Percentiles rank a stretch among this genome's conserved stretches.
Conservation (phyloP, 352 stramenopile species). For the Globisporangium solare region DNA sequence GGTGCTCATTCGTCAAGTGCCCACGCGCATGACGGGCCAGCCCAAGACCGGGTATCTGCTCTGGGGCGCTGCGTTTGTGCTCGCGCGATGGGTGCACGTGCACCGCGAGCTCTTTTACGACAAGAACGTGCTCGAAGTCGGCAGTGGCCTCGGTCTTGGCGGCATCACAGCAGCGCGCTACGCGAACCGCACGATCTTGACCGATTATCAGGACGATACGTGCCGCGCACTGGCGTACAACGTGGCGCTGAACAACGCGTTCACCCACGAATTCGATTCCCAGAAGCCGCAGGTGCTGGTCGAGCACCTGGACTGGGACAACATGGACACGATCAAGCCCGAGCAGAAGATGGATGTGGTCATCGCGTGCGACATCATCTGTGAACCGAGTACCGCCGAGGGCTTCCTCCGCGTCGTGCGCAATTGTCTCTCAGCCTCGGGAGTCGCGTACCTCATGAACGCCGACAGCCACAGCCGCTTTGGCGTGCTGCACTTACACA, state of each 20-base stretch:
- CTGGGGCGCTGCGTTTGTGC: constrained; percentile 77
- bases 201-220: constrained; percentile 84
- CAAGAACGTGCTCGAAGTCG: constrained; percentile 78
- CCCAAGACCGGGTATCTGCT: constrained; percentile 83
- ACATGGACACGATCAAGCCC: constrained; percentile 53
- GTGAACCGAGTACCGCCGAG: constrained; percentile 80
- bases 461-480: constrained; percentile 85
- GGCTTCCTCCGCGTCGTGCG: constrained; percentile 79
- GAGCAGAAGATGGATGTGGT: constrained; percentile 68
- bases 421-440: constrained; percentile 42
- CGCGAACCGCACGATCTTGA: constrained; percentile 55
- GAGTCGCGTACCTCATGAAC: constrained; percentile 84
- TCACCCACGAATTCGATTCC: constrained; percentile 61
- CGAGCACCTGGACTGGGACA: constrained; percentile 73
- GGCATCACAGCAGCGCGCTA: constrained; percentile 76
- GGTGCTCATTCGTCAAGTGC: constrained; percentile 78
- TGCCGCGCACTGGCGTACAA: constrained; percentile 77
- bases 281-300: constrained; percentile 49
- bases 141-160: constrained; percentile 73
- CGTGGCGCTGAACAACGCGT: constrained; percentile 62
- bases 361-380: constrained; percentile 87
- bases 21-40: constrained; percentile 79
- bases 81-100: constrained; percentile 78
- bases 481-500: constrained; percentile 67
- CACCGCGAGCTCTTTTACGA: constrained; percentile 66